Conservation (phyloP, 78 protist species). For the Salpingoeca rosetta region DNA sequence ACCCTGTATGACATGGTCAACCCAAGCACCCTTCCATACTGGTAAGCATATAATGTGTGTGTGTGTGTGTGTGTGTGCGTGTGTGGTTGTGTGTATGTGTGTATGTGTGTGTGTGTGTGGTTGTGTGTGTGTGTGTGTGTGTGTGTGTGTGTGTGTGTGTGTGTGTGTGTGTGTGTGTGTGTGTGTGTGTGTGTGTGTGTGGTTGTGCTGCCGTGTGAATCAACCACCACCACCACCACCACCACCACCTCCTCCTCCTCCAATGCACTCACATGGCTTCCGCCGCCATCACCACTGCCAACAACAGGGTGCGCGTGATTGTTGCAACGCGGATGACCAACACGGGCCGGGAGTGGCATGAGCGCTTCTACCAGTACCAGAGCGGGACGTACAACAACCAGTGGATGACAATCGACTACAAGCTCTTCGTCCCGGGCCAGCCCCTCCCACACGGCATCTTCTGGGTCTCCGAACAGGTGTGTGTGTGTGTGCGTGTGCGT, state of each 20-base stretch:
- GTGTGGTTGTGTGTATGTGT: background rate
- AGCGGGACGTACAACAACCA: conserved; percentile 79
- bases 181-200: too few species aligned
- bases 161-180: too few species aligned
- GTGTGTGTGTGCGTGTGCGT: conserved; percentile 15
- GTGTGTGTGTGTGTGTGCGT: background rate
- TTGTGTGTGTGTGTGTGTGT: background rate
- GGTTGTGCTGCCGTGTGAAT: too few species aligned
- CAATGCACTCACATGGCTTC: too few species aligned
- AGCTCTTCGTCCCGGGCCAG: conserved; percentile 39
- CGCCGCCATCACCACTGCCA: too few species aligned
- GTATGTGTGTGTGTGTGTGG: background rate
- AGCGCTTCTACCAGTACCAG: conserved; percentile 23
- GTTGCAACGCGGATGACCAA: conserved; percentile 52
- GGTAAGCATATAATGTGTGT: background rate
- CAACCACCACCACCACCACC: too few species aligned
- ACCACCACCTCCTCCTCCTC: too few species aligned
- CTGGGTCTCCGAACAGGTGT: background rate
- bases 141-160: too few species aligned
- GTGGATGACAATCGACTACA: conserved; percentile 54
- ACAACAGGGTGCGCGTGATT: conserved; percentile 34
- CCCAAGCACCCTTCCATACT: conserved; percentile 32
- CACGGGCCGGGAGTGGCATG: conserved; percentile 53
- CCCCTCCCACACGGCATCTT: conserved; percentile 14
- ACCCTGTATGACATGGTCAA: conserved; percentile 19